Evolutionary conservation across 2,329 filamentous ascomycete species (phyloP).

Genomic region (Dryadomyces quercus-mongolicae): DNA sequence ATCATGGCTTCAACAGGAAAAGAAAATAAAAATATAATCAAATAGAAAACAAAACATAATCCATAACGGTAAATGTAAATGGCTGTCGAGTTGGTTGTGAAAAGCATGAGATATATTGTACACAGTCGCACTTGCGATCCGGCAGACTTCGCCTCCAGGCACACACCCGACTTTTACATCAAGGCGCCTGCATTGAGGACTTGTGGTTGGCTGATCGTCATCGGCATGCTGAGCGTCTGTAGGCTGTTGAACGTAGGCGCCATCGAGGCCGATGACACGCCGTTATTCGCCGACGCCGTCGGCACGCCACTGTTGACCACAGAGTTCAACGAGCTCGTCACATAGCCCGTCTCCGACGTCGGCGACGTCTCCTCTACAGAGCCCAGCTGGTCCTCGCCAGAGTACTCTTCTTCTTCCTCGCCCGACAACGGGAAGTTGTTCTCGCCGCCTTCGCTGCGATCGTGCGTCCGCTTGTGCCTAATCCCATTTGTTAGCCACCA

Average conservation of each 20-base stretch:
- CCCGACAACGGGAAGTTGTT: conserved; percentile 54
- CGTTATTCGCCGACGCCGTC: conserved; percentile 11
- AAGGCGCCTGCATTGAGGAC: conserved; percentile 27
- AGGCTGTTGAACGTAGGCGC: conserved; percentile 40
- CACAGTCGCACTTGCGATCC: background rate
- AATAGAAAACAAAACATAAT: background rate
- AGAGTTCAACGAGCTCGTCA: conserved; percentile 37
- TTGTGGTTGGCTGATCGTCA: conserved; percentile 46
- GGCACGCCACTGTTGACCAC: conserved; percentile 21
- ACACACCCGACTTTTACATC: conserved; percentile 19
- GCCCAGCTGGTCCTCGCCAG: conserved; percentile 72
- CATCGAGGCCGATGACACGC: conserved; percentile 15
- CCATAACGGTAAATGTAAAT: background rate
- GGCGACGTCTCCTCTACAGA: conserved; percentile 71
- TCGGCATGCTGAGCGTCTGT: conserved; percentile 51
- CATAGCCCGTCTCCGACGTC: conserved; percentile 54
- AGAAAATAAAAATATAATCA: background rate
- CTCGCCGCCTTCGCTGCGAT: conserved; percentile 49
- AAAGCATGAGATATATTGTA: background rate
- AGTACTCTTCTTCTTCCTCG: conserved; percentile 74
- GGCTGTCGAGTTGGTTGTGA: background rate
- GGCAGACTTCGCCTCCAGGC: background rate
- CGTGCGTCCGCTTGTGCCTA: conserved; percentile 74
- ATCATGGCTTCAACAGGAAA: conserved; percentile 3
- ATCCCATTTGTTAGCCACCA: conserved; percentile 28